Evolutionary conservation across 768 basidiomycete genomes (phyloP).

Genomic region (Mycena vitilis): DNA sequence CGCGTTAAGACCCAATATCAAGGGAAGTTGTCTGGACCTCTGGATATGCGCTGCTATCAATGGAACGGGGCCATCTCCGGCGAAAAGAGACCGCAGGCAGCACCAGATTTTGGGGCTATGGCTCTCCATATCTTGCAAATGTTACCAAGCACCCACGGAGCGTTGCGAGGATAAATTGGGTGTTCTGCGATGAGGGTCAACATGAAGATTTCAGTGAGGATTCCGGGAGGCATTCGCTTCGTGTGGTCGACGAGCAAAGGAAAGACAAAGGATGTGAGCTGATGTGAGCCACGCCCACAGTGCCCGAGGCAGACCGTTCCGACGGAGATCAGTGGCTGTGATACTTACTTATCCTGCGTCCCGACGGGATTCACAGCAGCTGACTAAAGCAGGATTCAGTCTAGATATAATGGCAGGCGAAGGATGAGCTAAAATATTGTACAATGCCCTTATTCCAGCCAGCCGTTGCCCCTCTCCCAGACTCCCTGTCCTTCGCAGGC

Average conservation of each 20-base stretch:
- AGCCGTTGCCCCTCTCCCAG: constrained; percentile 27
- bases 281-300: too few species aligned
- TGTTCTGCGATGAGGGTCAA: neutral
- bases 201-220: neutral
- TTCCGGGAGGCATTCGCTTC: neutral
- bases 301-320: too few species aligned
- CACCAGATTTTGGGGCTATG: neutral
- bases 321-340: too few species aligned
- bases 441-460: constrained; percentile 34
- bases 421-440: neutral
- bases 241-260: neutral
- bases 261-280: too few species aligned
- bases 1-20: too few species aligned
- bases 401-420: neutral
- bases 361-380: constrained; percentile 8
- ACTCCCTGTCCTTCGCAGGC: constrained; percentile 37
- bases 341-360: neutral
- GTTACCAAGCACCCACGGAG: neutral
- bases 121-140: constrained; percentile 2
- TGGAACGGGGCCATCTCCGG: neutral
- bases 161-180: neutral
- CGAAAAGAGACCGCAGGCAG: neutral
- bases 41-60: neutral
- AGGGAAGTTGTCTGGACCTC: neutral
- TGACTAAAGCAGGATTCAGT: neutral